Evolutionary conservation across 768 basidiomycete species (phyloP).

Genomic region (Xerocomus spinulosus): DNA sequence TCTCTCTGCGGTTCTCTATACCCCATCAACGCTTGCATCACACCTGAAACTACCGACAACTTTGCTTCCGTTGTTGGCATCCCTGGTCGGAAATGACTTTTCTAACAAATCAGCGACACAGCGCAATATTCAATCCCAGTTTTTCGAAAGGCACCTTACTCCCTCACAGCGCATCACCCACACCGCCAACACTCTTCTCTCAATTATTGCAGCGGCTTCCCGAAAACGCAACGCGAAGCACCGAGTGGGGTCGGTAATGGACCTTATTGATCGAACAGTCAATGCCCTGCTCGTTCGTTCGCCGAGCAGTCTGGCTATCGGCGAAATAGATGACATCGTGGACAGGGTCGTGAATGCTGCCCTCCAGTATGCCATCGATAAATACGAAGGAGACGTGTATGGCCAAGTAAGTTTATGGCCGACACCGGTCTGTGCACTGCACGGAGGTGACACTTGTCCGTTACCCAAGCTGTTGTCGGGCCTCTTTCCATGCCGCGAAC

Average conservation of each 20-base stretch:
- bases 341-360: slow-evolving; percentile 71
- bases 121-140: slow-evolving; percentile 52
- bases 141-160: slow-evolving; percentile 61
- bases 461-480: slow-evolving; percentile 49
- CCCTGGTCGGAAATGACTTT: slow-evolving; percentile 80
- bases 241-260: slow-evolving; percentile 65
- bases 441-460: slow-evolving; percentile 52
- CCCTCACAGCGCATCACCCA: slow-evolving; percentile 62
- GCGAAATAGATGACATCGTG: slow-evolving; percentile 61
- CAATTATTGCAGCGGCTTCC: slow-evolving; percentile 48
- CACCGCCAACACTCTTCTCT: slow-evolving; percentile 53
- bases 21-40: slow-evolving; percentile 54
- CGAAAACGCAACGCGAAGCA: slow-evolving; percentile 48
- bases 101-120: slow-evolving; percentile 48
- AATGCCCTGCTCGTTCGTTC: slow-evolving; percentile 52
- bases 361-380: slow-evolving; percentile 72
- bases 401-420: slow-evolving; percentile 47
- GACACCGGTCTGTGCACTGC: slow-evolving; percentile 57
- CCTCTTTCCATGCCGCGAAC: slow-evolving; percentile 18
- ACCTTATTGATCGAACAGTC: slow-evolving; percentile 69
- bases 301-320: slow-evolving; percentile 44
- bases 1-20: slow-evolving; percentile 56
- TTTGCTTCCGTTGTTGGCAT: slow-evolving; percentile 72
- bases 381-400: slow-evolving; percentile 40
- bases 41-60: slow-evolving; percentile 65